Percentiles rank a stretch among this genome's conserved stretches.
Conservation (phyloP, 805 yeast species). For the Saccharomycopsis javanensis region DNA sequence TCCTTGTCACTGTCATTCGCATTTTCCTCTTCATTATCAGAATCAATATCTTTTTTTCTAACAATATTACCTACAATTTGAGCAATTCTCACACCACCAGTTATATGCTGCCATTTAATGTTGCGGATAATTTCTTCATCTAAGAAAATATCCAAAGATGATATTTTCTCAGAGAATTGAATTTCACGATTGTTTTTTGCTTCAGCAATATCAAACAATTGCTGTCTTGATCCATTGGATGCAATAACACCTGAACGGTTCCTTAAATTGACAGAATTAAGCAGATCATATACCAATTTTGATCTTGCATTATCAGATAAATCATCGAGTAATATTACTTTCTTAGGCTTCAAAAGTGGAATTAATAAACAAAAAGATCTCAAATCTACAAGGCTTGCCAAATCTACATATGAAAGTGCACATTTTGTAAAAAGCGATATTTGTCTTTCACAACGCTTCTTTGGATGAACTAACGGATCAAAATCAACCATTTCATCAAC, state of each 20-base stretch:
- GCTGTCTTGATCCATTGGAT: slow-evolving; percentile 7
- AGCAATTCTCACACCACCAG: slow-evolving; percentile 74
- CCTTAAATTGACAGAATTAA: slow-evolving; percentile 23
- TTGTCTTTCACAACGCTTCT: slow-evolving; percentile 30
- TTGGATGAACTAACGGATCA: slow-evolving; percentile 46
- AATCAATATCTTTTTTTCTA: slow-evolving; percentile 20
- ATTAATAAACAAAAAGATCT: slow-evolving; percentile 72
- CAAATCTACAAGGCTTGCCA: slow-evolving; percentile 75
- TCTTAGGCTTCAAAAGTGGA: slow-evolving; percentile 69
- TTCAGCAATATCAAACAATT: slow-evolving; percentile 27
- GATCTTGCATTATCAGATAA: slow-evolving; percentile 23
- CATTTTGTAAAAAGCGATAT: slow-evolving; percentile 48
- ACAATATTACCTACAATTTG: slow-evolving; percentile 60
- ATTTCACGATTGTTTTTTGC: slow-evolving; percentile 31
- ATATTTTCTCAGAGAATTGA: slow-evolving; percentile 44
- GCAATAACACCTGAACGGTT: slow-evolving; percentile 19
- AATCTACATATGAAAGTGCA: slow-evolving; percentile 65
- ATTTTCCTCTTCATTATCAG: slow-evolving; percentile 19
- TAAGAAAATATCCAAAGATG: slow-evolving; percentile 52
- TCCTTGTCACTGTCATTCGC: slow-evolving; percentile 18
- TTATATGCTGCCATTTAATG: slow-evolving; percentile 75
- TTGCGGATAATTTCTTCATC: slow-evolving; percentile 53
- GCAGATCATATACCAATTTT: slow-evolving; percentile 15
- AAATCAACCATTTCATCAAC: slow-evolving; percentile 42
- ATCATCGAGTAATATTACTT: slow-evolving; percentile 50